Evolutionary conservation across 75 land plant genomes (phyloP).

Genomic region (Cryptomeria japonica): DNA sequence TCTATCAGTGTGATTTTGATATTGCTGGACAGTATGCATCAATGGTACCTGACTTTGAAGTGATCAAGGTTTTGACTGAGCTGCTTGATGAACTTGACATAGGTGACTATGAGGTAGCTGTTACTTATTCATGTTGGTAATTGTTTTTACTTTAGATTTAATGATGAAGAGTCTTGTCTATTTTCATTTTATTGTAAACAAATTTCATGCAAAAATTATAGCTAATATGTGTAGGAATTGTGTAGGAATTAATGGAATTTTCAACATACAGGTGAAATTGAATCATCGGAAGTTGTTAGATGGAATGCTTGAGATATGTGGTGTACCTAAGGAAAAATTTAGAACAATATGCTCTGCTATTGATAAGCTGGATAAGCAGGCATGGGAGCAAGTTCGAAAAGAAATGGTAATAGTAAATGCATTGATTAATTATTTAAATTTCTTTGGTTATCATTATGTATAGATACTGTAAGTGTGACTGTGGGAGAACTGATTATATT

Average conservation of each 20-base stretch:
- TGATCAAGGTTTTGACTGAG: slow-evolving; percentile 71
- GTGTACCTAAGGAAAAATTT: slow-evolving; percentile 76
- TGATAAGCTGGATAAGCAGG: slow-evolving; percentile 84
- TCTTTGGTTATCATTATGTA: background rate
- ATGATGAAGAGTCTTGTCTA: background rate
- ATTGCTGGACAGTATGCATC: slow-evolving; percentile 78
- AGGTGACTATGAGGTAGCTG: slow-evolving; percentile 82
- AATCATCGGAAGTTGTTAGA: slow-evolving; percentile 83
- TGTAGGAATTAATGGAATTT: background rate
- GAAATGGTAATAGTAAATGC: slow-evolving; percentile 59
- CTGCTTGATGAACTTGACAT: slow-evolving; percentile 74
- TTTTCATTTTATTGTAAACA: background rate
- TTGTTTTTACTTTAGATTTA: background rate
- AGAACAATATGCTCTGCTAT: slow-evolving; percentile 90
- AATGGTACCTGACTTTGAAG: slow-evolving; percentile 93
- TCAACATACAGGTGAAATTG: slow-evolving; percentile 67
- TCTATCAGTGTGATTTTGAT: slow-evolving; percentile 96
- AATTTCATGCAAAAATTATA: background rate
- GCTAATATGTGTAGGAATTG: background rate
- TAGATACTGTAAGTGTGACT: background rate
- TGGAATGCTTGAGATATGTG: slow-evolving; percentile 90
- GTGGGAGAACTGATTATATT: background rate
- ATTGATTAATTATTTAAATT: background rate
- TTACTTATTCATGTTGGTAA: background rate
- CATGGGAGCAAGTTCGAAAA: slow-evolving; percentile 72